Conservation (phyloP, 495 filamentous ascomycete genomes). For the Podospora tetraspora region DNA sequence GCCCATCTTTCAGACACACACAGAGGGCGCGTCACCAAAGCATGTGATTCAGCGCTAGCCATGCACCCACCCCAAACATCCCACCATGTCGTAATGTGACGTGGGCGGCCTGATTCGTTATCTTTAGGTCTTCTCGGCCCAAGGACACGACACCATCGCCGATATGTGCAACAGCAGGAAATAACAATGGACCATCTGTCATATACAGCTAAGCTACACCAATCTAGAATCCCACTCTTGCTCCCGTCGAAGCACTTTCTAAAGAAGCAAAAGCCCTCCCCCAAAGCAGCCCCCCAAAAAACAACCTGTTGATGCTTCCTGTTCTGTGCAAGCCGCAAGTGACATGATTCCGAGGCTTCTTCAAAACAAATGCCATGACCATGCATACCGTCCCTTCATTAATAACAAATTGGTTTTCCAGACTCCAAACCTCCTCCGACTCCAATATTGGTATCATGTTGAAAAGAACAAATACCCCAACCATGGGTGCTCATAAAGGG, state of each 20-base stretch:
- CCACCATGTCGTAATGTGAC: constrained; percentile 13
- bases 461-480: neutral
- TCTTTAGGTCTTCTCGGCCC: too few relatives aligned
- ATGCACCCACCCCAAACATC: constrained; percentile 5
- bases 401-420: neutral
- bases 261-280: constrained; percentile 23
- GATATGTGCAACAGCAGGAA: neutral
- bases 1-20: constrained; percentile 2
- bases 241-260: constrained; percentile 28
- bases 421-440: neutral
- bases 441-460: neutral
- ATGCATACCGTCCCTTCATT: neutral
- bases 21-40: constrained; percentile 16
- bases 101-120: constrained; percentile 8
- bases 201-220: constrained; percentile 2
- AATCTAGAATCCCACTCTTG: constrained; percentile 15
- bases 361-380: constrained; percentile 1
- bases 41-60: constrained; percentile 26
- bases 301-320: constrained; percentile 1
- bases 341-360: neutral
- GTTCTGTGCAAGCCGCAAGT: neutral
- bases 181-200: neutral
- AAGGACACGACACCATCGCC: neutral
- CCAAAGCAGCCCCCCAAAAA: neutral
- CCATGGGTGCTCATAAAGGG: neutral